Evolutionary conservation across 306 rosid genomes (phyloP).

Genomic region (Oemleria cerasiformis): DNA sequence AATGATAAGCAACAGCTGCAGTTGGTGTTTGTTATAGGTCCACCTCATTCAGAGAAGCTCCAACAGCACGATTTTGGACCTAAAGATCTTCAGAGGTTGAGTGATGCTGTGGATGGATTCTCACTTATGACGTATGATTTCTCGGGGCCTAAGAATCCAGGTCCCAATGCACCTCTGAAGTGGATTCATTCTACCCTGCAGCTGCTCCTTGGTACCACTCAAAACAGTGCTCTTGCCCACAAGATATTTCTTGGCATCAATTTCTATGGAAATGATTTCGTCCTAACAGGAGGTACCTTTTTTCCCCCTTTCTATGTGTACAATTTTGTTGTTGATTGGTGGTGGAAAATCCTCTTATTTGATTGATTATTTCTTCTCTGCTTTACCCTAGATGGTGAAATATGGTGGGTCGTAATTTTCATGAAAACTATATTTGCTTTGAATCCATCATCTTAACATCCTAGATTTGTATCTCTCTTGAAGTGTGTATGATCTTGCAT

Average conservation of each 20-base stretch:
- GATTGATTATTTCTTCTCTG: not conserved
- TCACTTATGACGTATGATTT: constrained; percentile 94
- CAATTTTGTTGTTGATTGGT: not conserved
- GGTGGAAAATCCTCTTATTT: not conserved
- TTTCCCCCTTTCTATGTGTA: not conserved
- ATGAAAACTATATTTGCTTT: not conserved
- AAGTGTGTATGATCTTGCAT: constrained; percentile 2
- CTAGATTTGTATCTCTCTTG: not conserved
- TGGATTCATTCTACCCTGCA: constrained; percentile 68
- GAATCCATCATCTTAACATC: not conserved
- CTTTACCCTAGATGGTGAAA: not conserved
- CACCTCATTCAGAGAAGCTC: constrained; percentile 79
- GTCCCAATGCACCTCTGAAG: constrained; percentile 94
- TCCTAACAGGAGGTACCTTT: constrained; percentile 58
- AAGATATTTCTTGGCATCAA: constrained; percentile 90
- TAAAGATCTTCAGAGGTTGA: constrained; percentile 65
- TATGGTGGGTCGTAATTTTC: not conserved
- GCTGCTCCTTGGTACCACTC: constrained; percentile 52
- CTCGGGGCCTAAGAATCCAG: constrained; percentile 82
- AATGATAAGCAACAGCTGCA: constrained; percentile 46
- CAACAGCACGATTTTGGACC: constrained; percentile 80
- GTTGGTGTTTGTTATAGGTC: constrained; percentile 85
- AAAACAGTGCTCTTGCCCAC: constrained; percentile 42
- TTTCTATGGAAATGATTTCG: constrained; percentile 89
- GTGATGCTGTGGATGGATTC: constrained; percentile 77